Evolutionary conservation across 2,329 filamentous ascomycete species (phyloP).

Genomic region (Parascedosporium putredinis): DNA sequence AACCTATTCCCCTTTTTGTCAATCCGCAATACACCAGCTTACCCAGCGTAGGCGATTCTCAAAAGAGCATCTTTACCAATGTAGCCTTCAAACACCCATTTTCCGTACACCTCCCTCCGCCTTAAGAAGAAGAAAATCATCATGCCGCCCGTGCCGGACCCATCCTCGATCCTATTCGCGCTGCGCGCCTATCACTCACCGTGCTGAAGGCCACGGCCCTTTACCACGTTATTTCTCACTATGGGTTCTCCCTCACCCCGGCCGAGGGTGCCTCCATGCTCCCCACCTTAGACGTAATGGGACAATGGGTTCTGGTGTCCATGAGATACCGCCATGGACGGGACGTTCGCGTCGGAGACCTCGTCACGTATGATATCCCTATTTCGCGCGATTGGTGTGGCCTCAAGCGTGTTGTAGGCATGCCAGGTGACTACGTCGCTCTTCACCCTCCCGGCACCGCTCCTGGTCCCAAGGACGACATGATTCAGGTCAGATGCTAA

Average conservation of each 20-base stretch:
- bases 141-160: constrained; percentile 9
- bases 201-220: constrained; percentile 36
- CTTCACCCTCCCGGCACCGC: constrained; percentile 47
- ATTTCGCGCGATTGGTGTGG: constrained; percentile 44
- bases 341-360: constrained; percentile 61
- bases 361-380: constrained; percentile 72
- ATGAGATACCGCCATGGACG: constrained; percentile 60
- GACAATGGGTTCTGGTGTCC: constrained; percentile 60
- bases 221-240: constrained; percentile 43
- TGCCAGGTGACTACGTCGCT: constrained; percentile 68
- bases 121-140: too few species aligned
- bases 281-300: constrained; percentile 61
- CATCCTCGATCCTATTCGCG: constrained; percentile 10
- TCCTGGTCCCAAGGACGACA: constrained; percentile 26
- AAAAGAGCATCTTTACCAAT: neutral
- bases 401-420: constrained; percentile 69
- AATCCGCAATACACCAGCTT: too few species aligned
- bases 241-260: constrained; percentile 49
- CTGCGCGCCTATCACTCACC: constrained; percentile 30
- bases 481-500: constrained; percentile 52
- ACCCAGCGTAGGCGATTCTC: neutral
- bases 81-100: neutral
- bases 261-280: constrained; percentile 78
- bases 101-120: neutral
- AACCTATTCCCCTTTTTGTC: too few species aligned